phyloP scores from a whole-genome alignment of 192 early-diverging fungal species.

The Entophlyctis helioformis region DNA sequence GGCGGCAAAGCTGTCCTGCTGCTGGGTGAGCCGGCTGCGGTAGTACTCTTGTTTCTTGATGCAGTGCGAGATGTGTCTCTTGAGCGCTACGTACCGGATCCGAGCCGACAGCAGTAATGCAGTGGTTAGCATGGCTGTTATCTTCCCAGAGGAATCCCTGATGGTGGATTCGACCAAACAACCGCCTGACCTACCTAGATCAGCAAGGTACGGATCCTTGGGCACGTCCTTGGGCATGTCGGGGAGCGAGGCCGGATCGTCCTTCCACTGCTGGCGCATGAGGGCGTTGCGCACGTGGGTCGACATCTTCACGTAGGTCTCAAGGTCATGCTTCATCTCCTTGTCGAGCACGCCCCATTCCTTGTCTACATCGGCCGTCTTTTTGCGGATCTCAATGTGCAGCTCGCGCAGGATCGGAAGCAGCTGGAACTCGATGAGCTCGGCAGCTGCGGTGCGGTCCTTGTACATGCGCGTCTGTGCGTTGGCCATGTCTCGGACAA shows the following conservation, averaged over 20 bases:
- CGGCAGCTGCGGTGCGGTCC: constrained; percentile 15
- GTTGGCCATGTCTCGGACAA: constrained; percentile 21
- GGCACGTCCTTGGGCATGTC: too few relatives aligned
- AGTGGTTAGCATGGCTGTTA: too few relatives aligned
- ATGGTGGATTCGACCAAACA: too few relatives aligned
- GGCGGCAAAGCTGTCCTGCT: constrained; percentile 28
- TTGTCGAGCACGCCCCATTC: constrained; percentile 31
- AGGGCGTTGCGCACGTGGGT: constrained; percentile 12
- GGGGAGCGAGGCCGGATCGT: constrained; percentile 2
- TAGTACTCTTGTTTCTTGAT: constrained; percentile 25
- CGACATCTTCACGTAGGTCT: constrained; percentile 20
- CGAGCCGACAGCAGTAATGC: not conserved
- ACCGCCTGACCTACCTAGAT: too few relatives aligned
- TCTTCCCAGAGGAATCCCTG: too few relatives aligned
- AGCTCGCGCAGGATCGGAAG: constrained; percentile 27
- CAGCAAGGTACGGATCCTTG: constrained; percentile 35
- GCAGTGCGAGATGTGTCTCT: constrained; percentile 22
- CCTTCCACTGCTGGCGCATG: constrained; percentile 11
- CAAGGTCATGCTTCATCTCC: constrained; percentile 15
- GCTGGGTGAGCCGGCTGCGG: constrained; percentile 14
- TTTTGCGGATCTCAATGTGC: constrained; percentile 16
- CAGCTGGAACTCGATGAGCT: constrained; percentile 22
- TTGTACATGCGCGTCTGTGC: constrained; percentile 11
- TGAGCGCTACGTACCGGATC: constrained; percentile 20
- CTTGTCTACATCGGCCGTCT: constrained; percentile 18